These are phyloP conservation scores for Vinca minor DNA, from an alignment of 257 asterid genomes.

Conservation along the genomic window DNA sequence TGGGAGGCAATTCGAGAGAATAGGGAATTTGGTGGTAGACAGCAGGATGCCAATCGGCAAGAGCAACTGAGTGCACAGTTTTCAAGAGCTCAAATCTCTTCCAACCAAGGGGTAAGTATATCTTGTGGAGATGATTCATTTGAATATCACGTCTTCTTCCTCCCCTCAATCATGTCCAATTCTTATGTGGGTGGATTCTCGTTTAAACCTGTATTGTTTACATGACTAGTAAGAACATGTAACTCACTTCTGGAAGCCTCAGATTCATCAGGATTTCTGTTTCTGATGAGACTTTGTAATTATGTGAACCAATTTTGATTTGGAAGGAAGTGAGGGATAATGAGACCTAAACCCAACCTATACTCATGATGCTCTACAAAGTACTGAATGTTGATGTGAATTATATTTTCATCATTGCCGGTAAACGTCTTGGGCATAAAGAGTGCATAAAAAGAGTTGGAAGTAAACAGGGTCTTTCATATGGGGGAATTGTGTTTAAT, in stretches of 20 bases:
- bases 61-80: constrained; percentile 25
- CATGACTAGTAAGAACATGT: neutral
- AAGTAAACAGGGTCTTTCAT: neutral
- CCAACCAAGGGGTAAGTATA: constrained; percentile 41
- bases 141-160: neutral
- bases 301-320: neutral
- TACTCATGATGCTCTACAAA: neutral
- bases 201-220: neutral
- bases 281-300: neutral
- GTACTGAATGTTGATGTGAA: neutral
- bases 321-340: neutral
- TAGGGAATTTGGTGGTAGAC: constrained; percentile 35
- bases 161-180: neutral
- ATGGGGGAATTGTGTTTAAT: neutral
- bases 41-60: constrained; percentile 22
- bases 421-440: neutral
- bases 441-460: neutral
- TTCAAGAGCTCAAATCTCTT: constrained; percentile 43
- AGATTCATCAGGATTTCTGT: neutral
- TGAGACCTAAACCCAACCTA: neutral
- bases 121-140: neutral
- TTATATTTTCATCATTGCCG: neutral
- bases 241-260: neutral
- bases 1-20: constrained; percentile 38
- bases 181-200: neutral